Evolutionary conservation across 495 filamentous ascomycete genomes (phyloP), one percentile per base, ranked within the genome.

Genomic region (Trichoderma asperelloides): DNA sequence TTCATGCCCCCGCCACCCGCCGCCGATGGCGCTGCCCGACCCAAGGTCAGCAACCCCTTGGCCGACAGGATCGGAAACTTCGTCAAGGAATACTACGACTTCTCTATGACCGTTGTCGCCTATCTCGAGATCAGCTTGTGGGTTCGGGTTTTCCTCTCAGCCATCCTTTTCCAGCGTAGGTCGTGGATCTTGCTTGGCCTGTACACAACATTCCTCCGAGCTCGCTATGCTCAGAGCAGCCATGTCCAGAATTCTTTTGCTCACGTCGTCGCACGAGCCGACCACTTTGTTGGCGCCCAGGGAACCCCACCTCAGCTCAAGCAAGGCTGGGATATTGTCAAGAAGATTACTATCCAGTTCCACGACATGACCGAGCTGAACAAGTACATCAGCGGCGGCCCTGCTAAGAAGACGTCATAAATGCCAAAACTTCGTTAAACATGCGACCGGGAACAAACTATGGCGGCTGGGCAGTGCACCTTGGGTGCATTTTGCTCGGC

Each of bases 1-100:
- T 65, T 91, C 65, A 71, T 78, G 30, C 80, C 85, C n/a, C 77
- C 77, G 51, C 74, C 78, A 67, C 75, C 84, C 16, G 62, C 76
- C 6, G 73, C 80, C 12, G 82, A 79, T 41, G 77, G 85, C 40
- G 84, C 87, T 64, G 86, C 89, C n/a, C 74, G 78, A 64, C 84
- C 86, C 64, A 80, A 81, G 71, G 86, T 85, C 74, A 80, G 86
- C 68, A 88, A 88, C 71, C 82, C 89, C 40, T 73, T 91, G 28
- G 86, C 90, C 18, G 92, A 97, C 66, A 86, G 81, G 68, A 96
- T 98, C 75, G 92, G 91, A 63, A 80, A 81, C 68, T 98, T 98
- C 74, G 93, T 98, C 76, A 98, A 97, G 86, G 87, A 93, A 75
- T 96, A 98, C 83, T 98, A 98, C 74, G 96, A 98, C 76, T 78